Percentiles rank a stretch among this genome's conserved stretches.
Conservation (phyloP, 768 basidiomycete genomes). For the Lentinula boryana region DNA sequence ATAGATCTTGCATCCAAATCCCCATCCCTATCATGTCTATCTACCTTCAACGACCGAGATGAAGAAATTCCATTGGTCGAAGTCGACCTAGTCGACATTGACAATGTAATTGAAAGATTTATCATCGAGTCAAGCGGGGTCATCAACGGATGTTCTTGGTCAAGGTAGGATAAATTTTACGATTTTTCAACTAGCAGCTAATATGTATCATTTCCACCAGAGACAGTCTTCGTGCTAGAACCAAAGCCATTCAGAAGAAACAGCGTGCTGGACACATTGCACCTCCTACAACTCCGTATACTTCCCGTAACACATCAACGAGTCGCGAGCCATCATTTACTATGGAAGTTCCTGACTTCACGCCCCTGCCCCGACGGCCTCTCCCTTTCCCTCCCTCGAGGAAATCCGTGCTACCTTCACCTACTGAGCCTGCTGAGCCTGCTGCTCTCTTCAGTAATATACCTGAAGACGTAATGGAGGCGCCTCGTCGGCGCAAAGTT, state of each 20-base stretch:
- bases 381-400: slow-evolving; percentile 20
- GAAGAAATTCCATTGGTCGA: slow-evolving; percentile 37
- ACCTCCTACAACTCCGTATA: slow-evolving; percentile 42
- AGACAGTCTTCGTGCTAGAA: slow-evolving; percentile 43
- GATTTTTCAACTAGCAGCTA: not conserved
- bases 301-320: slow-evolving; percentile 14
- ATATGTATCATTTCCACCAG: slow-evolving; percentile 24
- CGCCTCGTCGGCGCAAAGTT: slow-evolving; percentile 16
- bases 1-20: slow-evolving; percentile 31
- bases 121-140: slow-evolving; percentile 38
- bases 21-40: not conserved
- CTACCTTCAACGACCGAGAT: slow-evolving; percentile 7
- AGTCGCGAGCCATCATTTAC: slow-evolving; percentile 11
- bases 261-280: slow-evolving; percentile 54
- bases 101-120: slow-evolving; percentile 59
- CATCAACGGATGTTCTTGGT: slow-evolving; percentile 47
- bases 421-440: slow-evolving; percentile 15
- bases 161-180: slow-evolving; percentile 34
- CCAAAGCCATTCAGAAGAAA: slow-evolving; percentile 51
- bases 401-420: slow-evolving; percentile 18
- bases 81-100: slow-evolving; percentile 46
- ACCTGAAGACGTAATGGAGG: slow-evolving; percentile 14
- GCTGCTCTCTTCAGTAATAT: slow-evolving; percentile 29
- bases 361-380: slow-evolving; percentile 34
- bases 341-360: slow-evolving; percentile 49